Evolutionary conservation across 176 grass and related monocot species (phyloP).

Genomic region (Triticum turgidum): DNA sequence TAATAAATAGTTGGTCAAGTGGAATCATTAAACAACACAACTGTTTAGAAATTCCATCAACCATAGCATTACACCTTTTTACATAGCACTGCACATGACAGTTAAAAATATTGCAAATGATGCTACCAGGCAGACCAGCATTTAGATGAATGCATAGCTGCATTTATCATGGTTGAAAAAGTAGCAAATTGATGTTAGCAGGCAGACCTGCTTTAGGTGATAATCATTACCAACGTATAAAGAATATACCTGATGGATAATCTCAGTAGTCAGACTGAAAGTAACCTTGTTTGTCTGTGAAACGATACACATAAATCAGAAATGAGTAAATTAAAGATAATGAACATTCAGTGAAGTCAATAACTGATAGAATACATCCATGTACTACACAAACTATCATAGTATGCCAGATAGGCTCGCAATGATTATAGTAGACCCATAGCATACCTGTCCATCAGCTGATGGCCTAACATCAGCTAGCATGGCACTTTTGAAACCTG

Average conservation of each 20-base stretch:
- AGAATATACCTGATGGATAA: conserved; percentile 77
- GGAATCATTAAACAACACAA: conserved; percentile 1
- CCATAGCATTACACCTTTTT: background rate
- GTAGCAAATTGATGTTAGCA: background rate
- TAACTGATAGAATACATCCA: conserved; percentile 15
- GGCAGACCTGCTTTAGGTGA: background rate
- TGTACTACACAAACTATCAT: conserved; percentile 14
- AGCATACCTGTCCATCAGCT: conserved; percentile 86
- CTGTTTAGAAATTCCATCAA: background rate
- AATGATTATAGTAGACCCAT: conserved; percentile 24
- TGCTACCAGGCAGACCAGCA: background rate
- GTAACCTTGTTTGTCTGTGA: conserved; percentile 96
- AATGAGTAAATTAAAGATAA: conserved; percentile 29
- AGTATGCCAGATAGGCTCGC: background rate
- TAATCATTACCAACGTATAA: conserved; percentile 9
- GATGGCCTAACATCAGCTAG: conserved; percentile 86
- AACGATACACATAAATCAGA: conserved; percentile 34
- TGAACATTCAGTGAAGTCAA: conserved; percentile 11
- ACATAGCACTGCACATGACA: background rate
- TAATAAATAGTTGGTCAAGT: background rate
- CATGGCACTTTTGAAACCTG: conserved; percentile 94
- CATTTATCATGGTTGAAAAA: background rate
- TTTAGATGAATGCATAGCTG: background rate
- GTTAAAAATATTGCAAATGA: background rate
- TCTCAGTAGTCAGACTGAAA: conserved; percentile 89